Base-by-base conservation (phyloP, 2,329 filamentous ascomycete species). In the Trichophyton equinum region DNA sequence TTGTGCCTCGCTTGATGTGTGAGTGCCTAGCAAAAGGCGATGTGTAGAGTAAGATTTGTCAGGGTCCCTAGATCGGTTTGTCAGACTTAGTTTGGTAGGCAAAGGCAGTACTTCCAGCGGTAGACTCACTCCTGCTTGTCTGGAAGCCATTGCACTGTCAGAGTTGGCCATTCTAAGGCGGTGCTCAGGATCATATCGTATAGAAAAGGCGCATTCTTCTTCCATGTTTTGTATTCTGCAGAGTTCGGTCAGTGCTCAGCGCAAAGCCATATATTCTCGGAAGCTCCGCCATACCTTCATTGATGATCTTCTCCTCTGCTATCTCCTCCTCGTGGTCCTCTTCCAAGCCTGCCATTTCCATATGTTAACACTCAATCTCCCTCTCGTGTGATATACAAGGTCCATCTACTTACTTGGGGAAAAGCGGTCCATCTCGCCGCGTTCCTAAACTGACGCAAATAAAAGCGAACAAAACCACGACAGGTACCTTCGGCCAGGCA, bases 191-290 rank as follows among this genome's bases (percentile, higher is more conserved):
- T 94, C 85, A 96, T 89, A 74, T 99, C 94, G 75, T 99, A 99
- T 68, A 99, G 87, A 72, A 97, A 97, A 2, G 94, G 91, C 66
- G 89, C 90, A 76, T 99, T 99, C 81, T 99, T 99, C 82, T 99
- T 99, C 94, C 94, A 99, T 66, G 92, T 96, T 75, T 99, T 99
- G 83, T 99, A 99, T 74, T 99, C 94, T 91, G 68, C 11, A 30
- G 8, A 47, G 20, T 3, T 11, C 44, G 2, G 20, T 47, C 20
- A 47, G 44, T 1, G 40, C 40, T 47, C 44, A 22, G 44, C 20
- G 44, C 18, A 46, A 40, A 22, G 15, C n/a, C n/a, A 22, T 7
- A 55, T 13, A 8, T 9, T 13, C 38, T 25, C 22, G 15, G 47
- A 51, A 36, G n/a, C 18, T 33, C 47, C 15, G 42, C 38, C 27